Base-by-base conservation (phyloP, 2,329 filamentous ascomycete species). In the Alternaria atra region DNA sequence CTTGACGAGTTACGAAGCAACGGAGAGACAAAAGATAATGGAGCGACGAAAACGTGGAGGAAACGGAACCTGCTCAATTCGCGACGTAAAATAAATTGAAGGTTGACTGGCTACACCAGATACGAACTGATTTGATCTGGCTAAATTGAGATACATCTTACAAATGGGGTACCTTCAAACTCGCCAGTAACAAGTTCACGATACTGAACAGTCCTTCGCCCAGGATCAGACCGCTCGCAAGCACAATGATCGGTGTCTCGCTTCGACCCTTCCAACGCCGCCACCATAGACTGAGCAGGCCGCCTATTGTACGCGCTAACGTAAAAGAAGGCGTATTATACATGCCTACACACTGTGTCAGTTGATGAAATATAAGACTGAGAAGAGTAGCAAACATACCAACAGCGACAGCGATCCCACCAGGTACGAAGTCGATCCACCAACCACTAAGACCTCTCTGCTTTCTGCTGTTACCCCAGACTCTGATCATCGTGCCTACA, bases 251-350 rank as follows among this genome's bases (percentile, higher is more conserved):
- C 0, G 89, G 90, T 5, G 94, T 94, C 71, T 90, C 91, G 71
- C 83, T 82, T 77, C 75, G 79, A 80, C 54, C 58, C 30, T 61
- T 61, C 58, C 58, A 61, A 30, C 58, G 58, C 1, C 58, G 54
- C 58, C 58, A 61, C 58, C 58, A 61, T 2, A 61, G 17, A 25
- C 58, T 61, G 17, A 61, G 37, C 35, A 61, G 5, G 0, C 95
- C 95, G 3, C 95, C 95, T 9, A 92, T 87, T 0, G 93, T 91
- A 63, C 95, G 84, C 0, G 95, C 94, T 37, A 99, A 83, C 0
- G 95, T 99, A 75, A 99, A 99, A 0, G 93, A 97, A 0, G 95
- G 95, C 0, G 94, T 93, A 72, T 98, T 99, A 80, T 98, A 99
- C 89, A 99, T 99, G 50, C 95, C 91, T 90, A 30, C 4, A 25